These are phyloP conservation scores for Oryza glumipatula DNA, from an alignment of 176 grass and related monocot genomes.

Conservation along the genomic window DNA sequence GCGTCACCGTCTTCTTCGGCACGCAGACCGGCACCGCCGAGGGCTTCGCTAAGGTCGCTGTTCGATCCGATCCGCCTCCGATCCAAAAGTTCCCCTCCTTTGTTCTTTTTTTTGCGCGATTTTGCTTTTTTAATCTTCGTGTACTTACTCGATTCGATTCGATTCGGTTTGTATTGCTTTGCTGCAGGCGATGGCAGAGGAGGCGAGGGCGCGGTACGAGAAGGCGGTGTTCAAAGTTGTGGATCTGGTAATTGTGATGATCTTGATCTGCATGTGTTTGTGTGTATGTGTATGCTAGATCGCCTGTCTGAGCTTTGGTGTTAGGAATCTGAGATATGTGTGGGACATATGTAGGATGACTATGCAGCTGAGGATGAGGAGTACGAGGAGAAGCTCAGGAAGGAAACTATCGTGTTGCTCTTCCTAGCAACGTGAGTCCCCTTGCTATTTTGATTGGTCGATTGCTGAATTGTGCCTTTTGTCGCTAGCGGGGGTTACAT, in stretches of 20 bases:
- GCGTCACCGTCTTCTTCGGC: slow-evolving; percentile 88
- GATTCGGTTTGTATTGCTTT: background rate
- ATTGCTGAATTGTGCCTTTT: background rate
- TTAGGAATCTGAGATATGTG: slow-evolving; percentile 19
- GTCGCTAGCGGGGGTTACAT: background rate
- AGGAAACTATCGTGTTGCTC: slow-evolving; percentile 70
- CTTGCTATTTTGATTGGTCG: background rate
- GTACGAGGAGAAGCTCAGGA: slow-evolving; percentile 83
- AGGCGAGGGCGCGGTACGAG: slow-evolving; percentile 81
- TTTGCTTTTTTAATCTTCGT: background rate
- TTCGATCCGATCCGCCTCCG: slow-evolving; percentile 42
- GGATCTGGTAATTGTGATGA: slow-evolving; percentile 78
- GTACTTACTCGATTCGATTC: background rate
- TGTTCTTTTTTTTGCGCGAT: background rate
- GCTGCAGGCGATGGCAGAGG: slow-evolving; percentile 68
- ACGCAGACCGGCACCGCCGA: slow-evolving; percentile 98
- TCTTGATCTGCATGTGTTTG: slow-evolving; percentile 27
- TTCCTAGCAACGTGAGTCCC: slow-evolving; percentile 85
- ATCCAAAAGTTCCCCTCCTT: slow-evolving; percentile 14
- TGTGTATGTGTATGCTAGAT: background rate
- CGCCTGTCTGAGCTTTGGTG: background rate
- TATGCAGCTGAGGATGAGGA: slow-evolving; percentile 84
- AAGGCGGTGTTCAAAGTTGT: slow-evolving; percentile 83
- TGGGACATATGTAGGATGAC: slow-evolving; percentile 61
- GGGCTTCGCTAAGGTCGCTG: slow-evolving; percentile 83